These are phyloP conservation scores for Saccharomyces hybrid DNA, from an alignment of 1,139 yeast genomes.

Conservation along the genomic window DNA sequence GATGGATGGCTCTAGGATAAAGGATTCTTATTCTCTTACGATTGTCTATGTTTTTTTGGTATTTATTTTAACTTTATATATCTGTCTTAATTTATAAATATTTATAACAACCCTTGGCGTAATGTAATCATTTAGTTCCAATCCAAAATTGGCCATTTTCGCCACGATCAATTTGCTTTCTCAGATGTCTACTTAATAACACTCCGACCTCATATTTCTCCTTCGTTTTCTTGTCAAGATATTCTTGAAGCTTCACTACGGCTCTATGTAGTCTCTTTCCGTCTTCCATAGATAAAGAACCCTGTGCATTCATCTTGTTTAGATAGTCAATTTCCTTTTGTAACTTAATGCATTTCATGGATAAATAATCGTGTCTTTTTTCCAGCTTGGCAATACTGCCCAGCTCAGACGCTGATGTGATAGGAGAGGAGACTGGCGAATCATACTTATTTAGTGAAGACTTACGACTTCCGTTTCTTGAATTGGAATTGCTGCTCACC, in stretches of 20 bases:
- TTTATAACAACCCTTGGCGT: neutral
- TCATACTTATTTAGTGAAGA: constrained; percentile 3
- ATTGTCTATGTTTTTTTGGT: neutral
- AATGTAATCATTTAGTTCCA: constrained; percentile 18
- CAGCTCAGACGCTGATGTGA: constrained; percentile 1
- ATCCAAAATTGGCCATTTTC: constrained; percentile 34
- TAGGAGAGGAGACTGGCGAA: neutral
- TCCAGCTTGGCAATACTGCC: constrained; percentile 18
- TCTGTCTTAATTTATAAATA: neutral
- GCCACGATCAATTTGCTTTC: constrained; percentile 36
- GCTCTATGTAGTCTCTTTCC: constrained; percentile 33
- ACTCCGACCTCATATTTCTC: constrained; percentile 38
- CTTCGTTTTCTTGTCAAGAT: constrained; percentile 35
- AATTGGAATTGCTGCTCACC: constrained; percentile 16
- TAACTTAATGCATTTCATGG: constrained; percentile 31
- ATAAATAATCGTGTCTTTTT: constrained; percentile 23
- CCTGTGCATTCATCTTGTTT: constrained; percentile 30
- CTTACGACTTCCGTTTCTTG: constrained; percentile 11
- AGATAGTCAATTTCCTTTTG: constrained; percentile 35
- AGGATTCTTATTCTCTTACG: neutral
- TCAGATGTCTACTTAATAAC: constrained; percentile 33
- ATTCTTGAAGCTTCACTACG: constrained; percentile 33
- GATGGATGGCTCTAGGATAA: too few relatives aligned
- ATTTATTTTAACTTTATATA: neutral
- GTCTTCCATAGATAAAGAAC: constrained; percentile 35